These are phyloP conservation scores for Funneliformis caledonium DNA, from an alignment of 371 early-diverging fungal species.

Conservation along the genomic window DNA sequence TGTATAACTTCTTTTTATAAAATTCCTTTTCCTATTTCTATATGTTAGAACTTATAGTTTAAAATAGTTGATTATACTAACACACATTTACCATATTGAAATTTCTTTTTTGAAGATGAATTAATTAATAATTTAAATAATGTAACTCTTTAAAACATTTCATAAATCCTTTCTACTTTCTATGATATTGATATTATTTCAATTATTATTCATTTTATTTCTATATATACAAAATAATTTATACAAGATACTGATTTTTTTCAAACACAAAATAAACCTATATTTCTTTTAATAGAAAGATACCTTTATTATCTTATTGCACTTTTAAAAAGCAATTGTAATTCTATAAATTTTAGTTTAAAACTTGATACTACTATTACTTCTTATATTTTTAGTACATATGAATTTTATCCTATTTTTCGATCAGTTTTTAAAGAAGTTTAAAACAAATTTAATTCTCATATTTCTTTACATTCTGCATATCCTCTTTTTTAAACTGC, in stretches of 20 bases:
- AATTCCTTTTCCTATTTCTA: constrained; percentile 2
- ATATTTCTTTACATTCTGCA: constrained; percentile 13
- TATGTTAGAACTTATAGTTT: constrained; percentile 7
- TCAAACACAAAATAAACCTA: constrained; percentile 18
- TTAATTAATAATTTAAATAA: not conserved
- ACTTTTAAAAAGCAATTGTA: constrained; percentile 4
- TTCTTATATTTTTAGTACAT: not conserved
- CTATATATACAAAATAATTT: constrained; percentile 16
- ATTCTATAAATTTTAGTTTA: not conserved
- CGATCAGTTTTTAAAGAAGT: not conserved
- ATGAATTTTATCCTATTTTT: not conserved
- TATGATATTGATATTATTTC: not conserved
- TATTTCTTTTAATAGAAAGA: constrained; percentile 3
- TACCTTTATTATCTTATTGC: not conserved
- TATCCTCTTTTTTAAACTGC: not conserved
- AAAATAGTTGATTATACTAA: constrained; percentile 23
- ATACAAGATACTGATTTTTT: constrained; percentile 13
- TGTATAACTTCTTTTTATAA: not conserved
- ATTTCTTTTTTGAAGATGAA: not conserved
- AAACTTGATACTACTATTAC: not conserved
- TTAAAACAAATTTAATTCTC: not conserved
- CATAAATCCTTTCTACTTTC: not conserved
- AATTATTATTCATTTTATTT: constrained; percentile 25
- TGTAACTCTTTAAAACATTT: not conserved
- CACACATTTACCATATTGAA: not conserved